Conservation (phyloP, 2,329 filamentous ascomycete genomes). For the Colletotrichum zoysiae region DNA sequence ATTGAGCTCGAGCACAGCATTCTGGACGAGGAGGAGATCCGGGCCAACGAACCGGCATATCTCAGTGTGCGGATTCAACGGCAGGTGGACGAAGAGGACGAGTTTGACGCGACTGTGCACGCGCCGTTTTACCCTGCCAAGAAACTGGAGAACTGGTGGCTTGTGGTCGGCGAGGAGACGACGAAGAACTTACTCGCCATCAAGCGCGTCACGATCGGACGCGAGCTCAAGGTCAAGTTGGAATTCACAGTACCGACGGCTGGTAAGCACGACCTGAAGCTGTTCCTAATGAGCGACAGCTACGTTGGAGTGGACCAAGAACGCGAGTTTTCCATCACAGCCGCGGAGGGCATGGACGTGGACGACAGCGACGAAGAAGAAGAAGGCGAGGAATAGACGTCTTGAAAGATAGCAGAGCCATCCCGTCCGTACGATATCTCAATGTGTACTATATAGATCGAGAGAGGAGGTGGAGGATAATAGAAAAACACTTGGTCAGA, state of each 20-base stretch:
- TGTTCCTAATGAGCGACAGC: conserved; percentile 97
- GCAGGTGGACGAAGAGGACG: conserved; percentile 77
- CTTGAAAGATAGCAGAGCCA: conserved; percentile 20
- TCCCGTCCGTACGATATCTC: conserved; percentile 30
- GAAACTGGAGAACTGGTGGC: conserved; percentile 99
- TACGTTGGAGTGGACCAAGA: conserved; percentile 98
- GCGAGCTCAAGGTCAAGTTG: conserved; percentile 80
- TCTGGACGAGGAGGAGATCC: conserved; percentile 83
- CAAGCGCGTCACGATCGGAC: conserved; percentile 91
- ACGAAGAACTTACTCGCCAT: conserved; percentile 90
- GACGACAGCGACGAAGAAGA: conserved; percentile 89
- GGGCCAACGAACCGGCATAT: conserved; percentile 83
- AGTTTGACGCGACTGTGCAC: conserved; percentile 85
- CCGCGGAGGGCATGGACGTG: conserved; percentile 94
- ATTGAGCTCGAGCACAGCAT: conserved; percentile 91
- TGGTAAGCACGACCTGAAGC: conserved; percentile 87
- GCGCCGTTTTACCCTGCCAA: conserved; percentile 92
- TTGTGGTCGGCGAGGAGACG: conserved; percentile 93
- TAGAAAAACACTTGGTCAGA: conserved; percentile 33
- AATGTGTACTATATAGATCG: conserved; percentile 41
- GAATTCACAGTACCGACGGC: conserved; percentile 90
- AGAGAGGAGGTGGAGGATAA: conserved; percentile 36
- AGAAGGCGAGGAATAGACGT: conserved; percentile 67
- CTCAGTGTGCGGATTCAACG: conserved; percentile 88
- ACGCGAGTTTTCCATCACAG: conserved; percentile 85